Conservation (phyloP, 805 yeast species). For the Kluyveromyces lactis region DNA sequence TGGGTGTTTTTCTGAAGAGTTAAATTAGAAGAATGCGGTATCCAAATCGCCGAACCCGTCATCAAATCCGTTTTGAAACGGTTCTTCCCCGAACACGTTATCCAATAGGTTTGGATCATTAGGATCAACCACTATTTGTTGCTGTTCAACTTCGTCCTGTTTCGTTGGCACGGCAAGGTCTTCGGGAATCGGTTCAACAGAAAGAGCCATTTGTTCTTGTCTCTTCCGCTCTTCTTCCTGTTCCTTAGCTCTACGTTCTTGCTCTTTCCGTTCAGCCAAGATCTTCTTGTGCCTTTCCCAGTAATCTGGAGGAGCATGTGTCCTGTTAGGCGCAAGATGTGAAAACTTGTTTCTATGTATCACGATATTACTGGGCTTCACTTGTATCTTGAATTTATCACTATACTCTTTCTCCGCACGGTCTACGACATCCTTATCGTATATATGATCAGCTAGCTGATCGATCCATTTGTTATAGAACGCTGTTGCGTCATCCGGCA, state of each 20-base stretch:
- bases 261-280: conserved; percentile 5
- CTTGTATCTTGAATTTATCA: conserved; percentile 8
- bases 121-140: conserved; percentile 6
- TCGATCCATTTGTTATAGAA: background rate
- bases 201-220: conserved; percentile 9
- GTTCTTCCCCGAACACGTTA: conserved; percentile 20
- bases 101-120: conserved; percentile 14
- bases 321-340: conserved; percentile 12
- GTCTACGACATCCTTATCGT: conserved; percentile 1
- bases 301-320: conserved; percentile 25
- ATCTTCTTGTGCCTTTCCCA: conserved; percentile 20
- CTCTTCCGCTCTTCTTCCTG: conserved; percentile 10
- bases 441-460: background rate
- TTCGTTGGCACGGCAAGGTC: conserved; percentile 8
- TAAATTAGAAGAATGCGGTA: conserved; percentile 27
- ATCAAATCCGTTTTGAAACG: conserved; percentile 27
- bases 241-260: conserved; percentile 8
- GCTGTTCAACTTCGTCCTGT: conserved; percentile 11
- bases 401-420: conserved; percentile 10
- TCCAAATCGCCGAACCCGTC: conserved; percentile 31
- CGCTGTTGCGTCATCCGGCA: background rate
- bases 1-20: background rate
- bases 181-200: conserved; percentile 11
- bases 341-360: conserved; percentile 15
- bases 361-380: conserved; percentile 14